Conservation (phyloP, 1,284 basidiomycete genomes). For the Exobasidium rhododendri region DNA sequence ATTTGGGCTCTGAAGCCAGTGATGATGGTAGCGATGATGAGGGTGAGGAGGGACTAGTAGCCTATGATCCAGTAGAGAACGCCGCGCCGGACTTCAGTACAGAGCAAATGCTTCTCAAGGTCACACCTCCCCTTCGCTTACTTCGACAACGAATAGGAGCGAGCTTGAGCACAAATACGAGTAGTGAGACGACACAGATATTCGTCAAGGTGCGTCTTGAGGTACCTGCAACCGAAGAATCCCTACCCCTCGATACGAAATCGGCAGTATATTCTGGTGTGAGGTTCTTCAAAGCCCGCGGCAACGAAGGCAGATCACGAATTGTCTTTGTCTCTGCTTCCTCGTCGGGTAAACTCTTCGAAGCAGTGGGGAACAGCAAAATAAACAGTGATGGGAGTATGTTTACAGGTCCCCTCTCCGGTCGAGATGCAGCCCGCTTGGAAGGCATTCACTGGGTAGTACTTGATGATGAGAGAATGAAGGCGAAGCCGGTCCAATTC, state of each 20-base stretch:
- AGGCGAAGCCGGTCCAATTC: neutral
- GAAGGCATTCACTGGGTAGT: constrained; percentile 5
- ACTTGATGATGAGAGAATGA: neutral
- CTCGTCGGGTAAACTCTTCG: neutral
- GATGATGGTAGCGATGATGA: neutral
- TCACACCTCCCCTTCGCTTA: neutral
- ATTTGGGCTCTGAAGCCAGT: neutral
- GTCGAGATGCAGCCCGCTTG: neutral
- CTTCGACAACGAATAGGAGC: neutral
- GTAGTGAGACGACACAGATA: neutral
- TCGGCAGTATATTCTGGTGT: too few species aligned
- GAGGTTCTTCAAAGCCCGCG: too few species aligned
- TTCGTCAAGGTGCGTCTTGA: neutral
- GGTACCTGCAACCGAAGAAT: too few species aligned
- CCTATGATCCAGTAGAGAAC: neutral
- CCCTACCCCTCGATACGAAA: too few species aligned
- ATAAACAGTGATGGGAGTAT: neutral
- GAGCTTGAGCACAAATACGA: neutral
- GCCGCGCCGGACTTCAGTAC: neutral
- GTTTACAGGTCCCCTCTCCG: constrained; percentile 1
- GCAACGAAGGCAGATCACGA: neutral
- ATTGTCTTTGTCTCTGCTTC: constrained; percentile 1
- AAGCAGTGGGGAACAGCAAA: neutral
- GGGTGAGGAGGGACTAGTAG: neutral
- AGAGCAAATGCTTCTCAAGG: neutral